Evolutionary conservation across 2,329 filamentous ascomycete genomes (phyloP).

Genomic region (Zymoseptoria tritici): DNA sequence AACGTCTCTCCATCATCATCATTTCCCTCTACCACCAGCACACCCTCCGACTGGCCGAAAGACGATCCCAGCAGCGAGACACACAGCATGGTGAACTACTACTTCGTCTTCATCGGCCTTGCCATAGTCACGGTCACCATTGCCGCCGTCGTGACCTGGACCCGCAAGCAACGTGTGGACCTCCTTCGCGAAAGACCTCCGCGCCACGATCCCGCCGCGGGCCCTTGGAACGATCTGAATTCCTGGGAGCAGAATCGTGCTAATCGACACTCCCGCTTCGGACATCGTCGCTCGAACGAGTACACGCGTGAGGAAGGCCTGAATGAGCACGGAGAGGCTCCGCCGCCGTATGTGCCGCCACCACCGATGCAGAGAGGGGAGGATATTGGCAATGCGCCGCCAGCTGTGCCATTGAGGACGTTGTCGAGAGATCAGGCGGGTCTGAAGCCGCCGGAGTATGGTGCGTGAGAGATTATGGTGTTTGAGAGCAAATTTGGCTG

Average conservation of each 20-base stretch:
- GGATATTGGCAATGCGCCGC: background rate
- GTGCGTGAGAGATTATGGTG: constrained; percentile 2
- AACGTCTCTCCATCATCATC: background rate
- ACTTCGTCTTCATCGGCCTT: constrained; percentile 52
- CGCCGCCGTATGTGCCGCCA: constrained; percentile 51
- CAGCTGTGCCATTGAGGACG: constrained; percentile 33
- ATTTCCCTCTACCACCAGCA: background rate
- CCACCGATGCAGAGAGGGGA: constrained; percentile 17
- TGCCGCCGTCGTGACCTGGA: constrained; percentile 32
- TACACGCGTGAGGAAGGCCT: constrained; percentile 47
- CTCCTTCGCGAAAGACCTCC: background rate
- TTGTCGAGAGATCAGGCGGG: constrained; percentile 31
- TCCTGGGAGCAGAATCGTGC: background rate
- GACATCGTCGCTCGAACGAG: background rate
- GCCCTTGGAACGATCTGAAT: background rate
- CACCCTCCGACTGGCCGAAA: constrained; percentile 1
- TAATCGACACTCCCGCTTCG: background rate
- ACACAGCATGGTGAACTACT: constrained; percentile 37
- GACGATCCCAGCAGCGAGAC: background rate
- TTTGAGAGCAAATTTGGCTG: too few relatives aligned
- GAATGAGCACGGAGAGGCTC: constrained; percentile 57
- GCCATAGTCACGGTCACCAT: constrained; percentile 38
- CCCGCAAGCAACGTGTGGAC: background rate
- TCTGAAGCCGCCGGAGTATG: constrained; percentile 38
- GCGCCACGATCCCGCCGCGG: background rate